These are phyloP conservation scores for Stemphylium beticola DNA, from an alignment of 2,329 filamentous ascomycete genomes.

Conservation along the genomic window DNA sequence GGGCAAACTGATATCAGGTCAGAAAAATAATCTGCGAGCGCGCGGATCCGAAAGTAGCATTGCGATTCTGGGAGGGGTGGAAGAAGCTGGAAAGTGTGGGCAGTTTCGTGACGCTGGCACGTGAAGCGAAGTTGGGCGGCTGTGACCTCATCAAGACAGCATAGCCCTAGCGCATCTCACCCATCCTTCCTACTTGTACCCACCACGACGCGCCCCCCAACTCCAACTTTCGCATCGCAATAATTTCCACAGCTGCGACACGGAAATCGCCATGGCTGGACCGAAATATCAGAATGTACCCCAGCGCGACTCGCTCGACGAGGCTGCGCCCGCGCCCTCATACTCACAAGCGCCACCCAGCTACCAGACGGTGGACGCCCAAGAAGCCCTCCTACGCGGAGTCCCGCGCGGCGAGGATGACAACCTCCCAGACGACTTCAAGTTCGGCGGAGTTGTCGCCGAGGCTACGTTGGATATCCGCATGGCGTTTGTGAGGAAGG, in stretches of 20 bases:
- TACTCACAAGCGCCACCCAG: slow-evolving; percentile 83
- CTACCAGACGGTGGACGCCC: slow-evolving; percentile 69
- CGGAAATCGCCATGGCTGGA: slow-evolving; percentile 65
- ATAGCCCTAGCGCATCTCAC: slow-evolving; percentile 8
- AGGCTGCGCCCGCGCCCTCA: slow-evolving; percentile 45
- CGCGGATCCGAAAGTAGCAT: no score
- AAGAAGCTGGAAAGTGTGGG: slow-evolving; percentile 6
- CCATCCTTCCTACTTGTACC: not conserved
- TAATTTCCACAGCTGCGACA: not conserved
- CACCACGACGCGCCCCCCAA: not conserved
- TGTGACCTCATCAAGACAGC: slow-evolving; percentile 16
- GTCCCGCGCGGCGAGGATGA: slow-evolving; percentile 79
- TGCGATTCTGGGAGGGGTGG: not conserved
- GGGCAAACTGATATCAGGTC: no score
- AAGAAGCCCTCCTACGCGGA: slow-evolving; percentile 67
- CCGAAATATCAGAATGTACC: slow-evolving; percentile 84
- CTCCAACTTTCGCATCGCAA: not conserved
- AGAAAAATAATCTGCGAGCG: no score
- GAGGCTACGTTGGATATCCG: slow-evolving; percentile 95
- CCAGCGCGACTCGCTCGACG: slow-evolving; percentile 84
- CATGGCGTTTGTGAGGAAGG: slow-evolving; percentile 96
- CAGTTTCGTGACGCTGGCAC: slow-evolving; percentile 3
- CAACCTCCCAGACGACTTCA: slow-evolving; percentile 96
- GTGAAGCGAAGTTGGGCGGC: slow-evolving; percentile 8
- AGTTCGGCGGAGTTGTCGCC: slow-evolving; percentile 91